phyloP scores from a whole-genome alignment of 768 basidiomycete species.

The Russula brevipes region DNA sequence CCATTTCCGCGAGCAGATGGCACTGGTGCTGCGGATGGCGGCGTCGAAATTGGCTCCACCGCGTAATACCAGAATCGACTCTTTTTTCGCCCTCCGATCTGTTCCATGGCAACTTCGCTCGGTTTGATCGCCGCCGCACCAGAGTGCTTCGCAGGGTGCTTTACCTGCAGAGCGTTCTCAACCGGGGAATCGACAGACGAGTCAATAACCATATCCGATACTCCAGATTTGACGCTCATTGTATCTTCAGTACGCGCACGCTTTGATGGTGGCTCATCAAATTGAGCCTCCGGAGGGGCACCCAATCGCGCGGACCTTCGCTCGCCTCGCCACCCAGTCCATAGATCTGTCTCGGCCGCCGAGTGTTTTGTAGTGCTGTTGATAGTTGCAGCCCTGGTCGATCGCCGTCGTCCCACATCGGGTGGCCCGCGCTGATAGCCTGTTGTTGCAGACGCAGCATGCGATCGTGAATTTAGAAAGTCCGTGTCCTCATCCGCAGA shows the following conservation, averaged over 20 bases:
- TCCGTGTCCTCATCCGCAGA: slow-evolving; percentile 31
- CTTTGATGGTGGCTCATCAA: slow-evolving; percentile 53
- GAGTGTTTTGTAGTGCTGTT: slow-evolving; percentile 45
- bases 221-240: slow-evolving; percentile 29
- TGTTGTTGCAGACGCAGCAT: slow-evolving; percentile 20
- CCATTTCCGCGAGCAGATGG: background rate
- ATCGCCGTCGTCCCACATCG: slow-evolving; percentile 35
- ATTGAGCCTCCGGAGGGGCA: slow-evolving; percentile 44
- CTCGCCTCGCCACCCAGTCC: slow-evolving; percentile 66
- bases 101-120: slow-evolving; percentile 68
- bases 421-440: slow-evolving; percentile 15
- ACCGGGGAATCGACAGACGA: slow-evolving; percentile 16
- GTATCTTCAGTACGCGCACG: slow-evolving; percentile 74
- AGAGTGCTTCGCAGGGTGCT: slow-evolving; percentile 36
- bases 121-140: slow-evolving; percentile 66
- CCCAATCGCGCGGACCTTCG: slow-evolving; percentile 66
- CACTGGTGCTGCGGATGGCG: background rate
- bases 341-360: slow-evolving; percentile 45
- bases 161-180: slow-evolving; percentile 38
- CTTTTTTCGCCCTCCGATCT: slow-evolving; percentile 73
- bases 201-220: slow-evolving; percentile 27
- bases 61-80: slow-evolving; percentile 90
- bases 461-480: slow-evolving; percentile 31
- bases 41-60: slow-evolving; percentile 57
- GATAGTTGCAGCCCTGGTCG: slow-evolving; percentile 40